Conservation (phyloP, 2,329 filamentous ascomycete species). For the Tetracladium maxilliforme region DNA sequence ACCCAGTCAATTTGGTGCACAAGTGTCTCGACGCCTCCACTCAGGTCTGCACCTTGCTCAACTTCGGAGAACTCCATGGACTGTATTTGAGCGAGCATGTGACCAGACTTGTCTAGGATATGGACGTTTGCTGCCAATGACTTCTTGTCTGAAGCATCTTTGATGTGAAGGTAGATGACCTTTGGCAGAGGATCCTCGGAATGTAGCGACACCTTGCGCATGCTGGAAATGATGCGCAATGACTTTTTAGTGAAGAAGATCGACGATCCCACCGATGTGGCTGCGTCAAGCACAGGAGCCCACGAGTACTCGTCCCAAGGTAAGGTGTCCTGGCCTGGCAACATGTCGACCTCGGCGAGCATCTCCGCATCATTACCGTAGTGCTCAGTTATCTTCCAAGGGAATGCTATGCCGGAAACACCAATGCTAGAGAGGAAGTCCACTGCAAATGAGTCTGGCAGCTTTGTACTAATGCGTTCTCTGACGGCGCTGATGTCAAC, state of each 20-base stretch:
- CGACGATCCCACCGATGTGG: conserved; percentile 23
- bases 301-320: conserved; percentile 17
- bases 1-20: conserved; percentile 22
- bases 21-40: conserved; percentile 14
- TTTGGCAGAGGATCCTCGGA: conserved; percentile 13
- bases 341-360: conserved; percentile 21
- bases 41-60: conserved; percentile 14
- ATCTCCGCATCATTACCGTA: conserved; percentile 21
- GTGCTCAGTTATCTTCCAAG: conserved; percentile 23
- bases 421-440: conserved; percentile 22
- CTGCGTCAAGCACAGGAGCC: conserved; percentile 24
- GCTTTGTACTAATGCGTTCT: conserved; percentile 11
- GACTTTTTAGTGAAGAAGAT: conserved; percentile 19
- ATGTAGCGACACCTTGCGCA: conserved; percentile 13
- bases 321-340: conserved; percentile 10
- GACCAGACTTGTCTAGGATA: conserved; percentile 13
- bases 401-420: conserved; percentile 23
- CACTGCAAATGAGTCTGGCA: conserved; percentile 17
- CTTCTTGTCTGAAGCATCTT: conserved; percentile 11
- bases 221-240: conserved; percentile 19
- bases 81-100: conserved; percentile 15
- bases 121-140: conserved; percentile 14
- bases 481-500: conserved; percentile 12
- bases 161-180: conserved; percentile 17
- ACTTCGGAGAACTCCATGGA: conserved; percentile 23